A percentile compares a stretch with the other conserved stretches of the same genome.
These are phyloP conservation scores for Umbelopsis ramanniana DNA, from an alignment of 192 early-diverging fungal genomes.

Conservation along the genomic window DNA sequence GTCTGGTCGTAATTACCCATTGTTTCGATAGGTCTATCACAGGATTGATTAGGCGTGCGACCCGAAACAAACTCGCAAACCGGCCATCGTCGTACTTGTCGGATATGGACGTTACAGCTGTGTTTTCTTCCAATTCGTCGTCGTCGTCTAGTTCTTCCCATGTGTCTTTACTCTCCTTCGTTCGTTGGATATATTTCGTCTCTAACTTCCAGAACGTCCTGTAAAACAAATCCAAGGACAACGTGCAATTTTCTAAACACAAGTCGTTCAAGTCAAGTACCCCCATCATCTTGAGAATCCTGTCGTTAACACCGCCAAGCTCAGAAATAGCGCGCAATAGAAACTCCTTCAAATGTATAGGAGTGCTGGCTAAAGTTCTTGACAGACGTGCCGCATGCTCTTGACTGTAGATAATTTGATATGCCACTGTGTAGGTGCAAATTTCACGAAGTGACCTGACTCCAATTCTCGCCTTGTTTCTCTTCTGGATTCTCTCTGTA, in stretches of 20 bases:
- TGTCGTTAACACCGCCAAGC: background rate
- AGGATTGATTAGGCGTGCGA: background rate
- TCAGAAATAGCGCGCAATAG: background rate
- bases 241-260: constrained; percentile 4
- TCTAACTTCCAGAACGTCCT: background rate
- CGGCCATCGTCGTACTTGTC: background rate
- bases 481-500: background rate
- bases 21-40: background rate
- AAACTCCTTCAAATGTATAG: background rate
- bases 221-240: background rate
- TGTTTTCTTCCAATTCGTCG: background rate
- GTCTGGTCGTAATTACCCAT: background rate
- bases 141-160: constrained; percentile 5
- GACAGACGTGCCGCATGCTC: background rate
- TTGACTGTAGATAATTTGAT: background rate
- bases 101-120: background rate
- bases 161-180: constrained; percentile 4
- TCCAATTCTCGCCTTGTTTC: background rate
- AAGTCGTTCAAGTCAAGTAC: background rate
- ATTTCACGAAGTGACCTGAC: constrained; percentile 4
- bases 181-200: background rate
- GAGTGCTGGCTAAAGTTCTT: background rate
- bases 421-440: background rate
- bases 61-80: background rate
- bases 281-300: background rate